Evolutionary conservation across 148 eudicot genomes (phyloP).

Genomic region (Limonium bicolor): DNA sequence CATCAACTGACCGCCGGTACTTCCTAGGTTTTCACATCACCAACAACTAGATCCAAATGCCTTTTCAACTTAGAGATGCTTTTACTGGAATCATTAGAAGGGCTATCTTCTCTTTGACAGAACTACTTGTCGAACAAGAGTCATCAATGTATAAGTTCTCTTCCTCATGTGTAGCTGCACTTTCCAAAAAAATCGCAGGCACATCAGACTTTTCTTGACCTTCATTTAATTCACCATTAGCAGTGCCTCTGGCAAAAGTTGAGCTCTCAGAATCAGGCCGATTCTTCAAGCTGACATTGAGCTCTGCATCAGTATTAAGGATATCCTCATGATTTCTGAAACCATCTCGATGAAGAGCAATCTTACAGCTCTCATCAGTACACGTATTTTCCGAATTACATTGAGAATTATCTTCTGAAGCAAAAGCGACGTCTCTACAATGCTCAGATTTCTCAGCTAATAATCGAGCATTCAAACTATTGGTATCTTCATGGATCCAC

Average conservation of each 20-base stretch:
- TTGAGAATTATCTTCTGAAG: conserved; percentile 18
- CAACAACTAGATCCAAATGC: conserved; percentile 57
- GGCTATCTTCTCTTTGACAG: no score
- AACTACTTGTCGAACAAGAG: no score
- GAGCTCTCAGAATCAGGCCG: conserved; percentile 13
- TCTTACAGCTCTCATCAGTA: conserved; percentile 17
- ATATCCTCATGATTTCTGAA: no score
- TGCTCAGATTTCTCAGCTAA: conserved; percentile 25
- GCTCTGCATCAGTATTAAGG: no score
- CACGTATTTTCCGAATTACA: conserved; percentile 21
- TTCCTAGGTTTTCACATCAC: conserved; percentile 79
- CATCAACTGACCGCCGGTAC: conserved; percentile 38
- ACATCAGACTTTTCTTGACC: conserved; percentile 13
- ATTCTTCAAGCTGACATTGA: not conserved
- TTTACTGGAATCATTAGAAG: no score
- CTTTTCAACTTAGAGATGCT: conserved; percentile 57
- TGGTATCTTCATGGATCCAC: conserved; percentile 37
- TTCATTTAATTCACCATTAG: conserved; percentile 18
- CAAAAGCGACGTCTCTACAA: conserved; percentile 15
- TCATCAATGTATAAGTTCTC: conserved; percentile 21
- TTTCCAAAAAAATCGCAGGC: conserved; percentile 16
- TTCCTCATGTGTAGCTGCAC: conserved; percentile 17
- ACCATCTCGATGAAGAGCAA: conserved; percentile 12
- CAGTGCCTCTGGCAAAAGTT: conserved; percentile 14
- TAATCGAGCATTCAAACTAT: conserved; percentile 14